Base-by-base conservation (phyloP, 805 yeast species). In the Nakazawaea wickerhamii region DNA sequence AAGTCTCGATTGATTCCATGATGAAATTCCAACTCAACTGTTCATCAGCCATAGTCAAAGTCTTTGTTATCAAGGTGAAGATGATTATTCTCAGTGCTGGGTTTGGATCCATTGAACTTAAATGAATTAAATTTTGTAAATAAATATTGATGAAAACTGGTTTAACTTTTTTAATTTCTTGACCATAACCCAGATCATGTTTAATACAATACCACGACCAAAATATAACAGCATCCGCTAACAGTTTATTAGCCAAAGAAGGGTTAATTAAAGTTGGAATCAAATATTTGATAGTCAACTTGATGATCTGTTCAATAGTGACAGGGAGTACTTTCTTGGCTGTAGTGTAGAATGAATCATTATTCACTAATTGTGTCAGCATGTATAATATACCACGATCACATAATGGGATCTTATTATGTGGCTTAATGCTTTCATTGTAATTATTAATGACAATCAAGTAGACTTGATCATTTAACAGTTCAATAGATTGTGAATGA, bases 21-120 rank as follows among this genome's bases (percentile, higher is more conserved):
- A 87, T 63, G 55, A 84, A 85, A 3, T 65, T 64, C 59, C 77
- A 86, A 0, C 84, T 61, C 10, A 69, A 60, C 1, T 65, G 64
- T 46, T 84, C 86, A 0, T 80, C 75, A 25, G 79, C 59, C 17
- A 73, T 55, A 7, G 83, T 72, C 50, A 91, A 62, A 2, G 86
- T 54, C 50, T 79, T 79, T 1, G 84, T 78, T 27, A 87, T 60
- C 33, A 86, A 63, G 0, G 90, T 80, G 52, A 79, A 75, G 9
- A 71, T 65, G 23, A 77, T 64, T 49, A 59, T 55, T 50, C 74
- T 58, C 37, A 58, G 55, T 30, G 67, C 59, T 27, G 71, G 65
- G 43, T 64, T 59, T 1, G 61, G 52, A 26, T 63, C 54, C 4
- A 57, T 52, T 4, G 72, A 65, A 4, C 67, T 57, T 26, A 61